Evolutionary conservation across 768 basidiomycete species (phyloP).

Genomic region (Lentinula raphanica): DNA sequence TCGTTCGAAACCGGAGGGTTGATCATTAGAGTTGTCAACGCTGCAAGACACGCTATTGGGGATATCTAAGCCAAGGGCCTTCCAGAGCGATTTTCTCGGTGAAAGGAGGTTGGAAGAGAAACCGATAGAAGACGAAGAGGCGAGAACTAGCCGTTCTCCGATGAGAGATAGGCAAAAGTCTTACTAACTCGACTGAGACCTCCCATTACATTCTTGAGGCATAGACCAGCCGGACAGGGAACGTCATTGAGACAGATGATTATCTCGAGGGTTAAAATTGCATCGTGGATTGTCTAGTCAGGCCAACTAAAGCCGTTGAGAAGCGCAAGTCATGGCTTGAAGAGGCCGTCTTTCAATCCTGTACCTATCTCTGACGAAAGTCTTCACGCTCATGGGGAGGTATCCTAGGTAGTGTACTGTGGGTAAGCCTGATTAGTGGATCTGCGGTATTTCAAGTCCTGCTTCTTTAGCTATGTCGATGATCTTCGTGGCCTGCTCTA

Average conservation of each 20-base stretch:
- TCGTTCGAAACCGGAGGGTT: too few relatives aligned
- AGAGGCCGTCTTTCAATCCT: not conserved
- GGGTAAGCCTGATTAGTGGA: conserved; percentile 16
- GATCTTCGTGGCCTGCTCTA: conserved; percentile 41
- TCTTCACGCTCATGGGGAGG: not conserved
- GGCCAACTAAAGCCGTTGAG: not conserved
- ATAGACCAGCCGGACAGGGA: not conserved
- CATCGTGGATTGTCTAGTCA: not conserved
- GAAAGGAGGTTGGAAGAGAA: not conserved
- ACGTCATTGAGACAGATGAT: not conserved
- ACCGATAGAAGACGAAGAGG: too few relatives aligned
- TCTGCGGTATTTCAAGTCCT: conserved; percentile 45
- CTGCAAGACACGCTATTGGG: too few relatives aligned
- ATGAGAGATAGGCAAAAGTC: too few relatives aligned
- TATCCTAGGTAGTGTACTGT: not conserved
- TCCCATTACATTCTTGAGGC: not conserved
- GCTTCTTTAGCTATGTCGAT: conserved; percentile 51
- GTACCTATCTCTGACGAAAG: not conserved
- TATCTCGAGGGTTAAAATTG: not conserved
- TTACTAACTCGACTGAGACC: not conserved
- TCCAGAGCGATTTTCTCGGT: not conserved
- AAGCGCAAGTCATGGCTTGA: too few relatives aligned
- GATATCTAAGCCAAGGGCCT: too few relatives aligned
- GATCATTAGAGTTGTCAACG: too few relatives aligned
- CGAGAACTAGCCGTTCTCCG: not conserved